Conservation (phyloP, 768 basidiomycete genomes). For the Rhodocollybia butyracea region DNA sequence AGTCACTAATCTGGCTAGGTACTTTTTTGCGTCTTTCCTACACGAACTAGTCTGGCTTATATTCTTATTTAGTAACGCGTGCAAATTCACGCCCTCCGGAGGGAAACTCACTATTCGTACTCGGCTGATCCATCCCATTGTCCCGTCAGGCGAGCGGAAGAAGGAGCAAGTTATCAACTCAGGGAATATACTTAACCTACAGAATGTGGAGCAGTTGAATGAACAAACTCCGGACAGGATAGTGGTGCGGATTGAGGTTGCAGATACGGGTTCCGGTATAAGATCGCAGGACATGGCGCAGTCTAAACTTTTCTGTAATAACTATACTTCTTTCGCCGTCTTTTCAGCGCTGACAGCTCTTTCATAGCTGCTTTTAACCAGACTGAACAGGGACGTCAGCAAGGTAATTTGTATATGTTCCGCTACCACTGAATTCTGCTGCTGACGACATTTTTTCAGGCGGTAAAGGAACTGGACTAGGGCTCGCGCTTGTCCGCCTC, state of each 20-base stretch:
- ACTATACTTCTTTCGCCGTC: too few relatives aligned
- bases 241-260: slow-evolving; percentile 65
- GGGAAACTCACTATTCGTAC: slow-evolving; percentile 57
- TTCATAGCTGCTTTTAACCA: slow-evolving; percentile 47
- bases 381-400: slow-evolving; percentile 46
- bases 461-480: slow-evolving; percentile 71
- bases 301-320: slow-evolving; percentile 55
- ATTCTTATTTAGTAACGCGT: slow-evolving; percentile 39
- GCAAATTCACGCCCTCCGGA: slow-evolving; percentile 57
- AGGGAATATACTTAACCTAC: neutral
- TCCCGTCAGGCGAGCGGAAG: neutral
- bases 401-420: slow-evolving; percentile 19
- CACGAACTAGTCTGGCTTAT: neutral
- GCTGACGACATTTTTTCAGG: slow-evolving; percentile 22
- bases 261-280: slow-evolving; percentile 64
- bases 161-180: neutral
- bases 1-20: slow-evolving; percentile 67
- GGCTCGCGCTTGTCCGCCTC: slow-evolving; percentile 72
- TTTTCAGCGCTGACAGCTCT: too few relatives aligned
- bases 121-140: slow-evolving; percentile 38
- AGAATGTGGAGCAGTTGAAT: slow-evolving; percentile 5
- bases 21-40: neutral
- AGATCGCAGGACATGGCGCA: slow-evolving; percentile 57
- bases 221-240: slow-evolving; percentile 40
- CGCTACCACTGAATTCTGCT: neutral